Percentiles rank a stretch among this genome's conserved stretches.
Conservation (phyloP, 1,284 basidiomycete species). For the Fomitopsis pinicola region DNA sequence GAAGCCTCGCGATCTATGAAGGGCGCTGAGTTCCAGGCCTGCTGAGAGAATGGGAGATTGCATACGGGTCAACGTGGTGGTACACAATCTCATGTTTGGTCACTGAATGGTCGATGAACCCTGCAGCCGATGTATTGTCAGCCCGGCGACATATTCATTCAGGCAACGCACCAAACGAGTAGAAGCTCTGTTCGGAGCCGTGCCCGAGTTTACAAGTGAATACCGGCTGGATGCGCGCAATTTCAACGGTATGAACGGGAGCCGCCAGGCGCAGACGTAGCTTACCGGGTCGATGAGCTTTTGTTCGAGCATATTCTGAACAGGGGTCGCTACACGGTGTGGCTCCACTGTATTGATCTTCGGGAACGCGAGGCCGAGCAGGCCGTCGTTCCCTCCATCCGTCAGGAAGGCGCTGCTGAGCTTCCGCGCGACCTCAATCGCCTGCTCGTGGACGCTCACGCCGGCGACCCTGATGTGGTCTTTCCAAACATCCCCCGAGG, state of each 20-base stretch:
- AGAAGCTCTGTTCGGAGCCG: constrained; percentile 29
- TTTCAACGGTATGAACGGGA: not conserved
- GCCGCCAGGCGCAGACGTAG: not conserved
- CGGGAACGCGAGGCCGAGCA: constrained; percentile 32
- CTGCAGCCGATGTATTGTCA: constrained; percentile 7
- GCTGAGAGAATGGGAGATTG: constrained; percentile 3
- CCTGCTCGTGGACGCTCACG: constrained; percentile 29
- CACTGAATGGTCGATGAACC: constrained; percentile 27
- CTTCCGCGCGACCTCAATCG: constrained; percentile 32
- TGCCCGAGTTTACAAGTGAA: constrained; percentile 32
- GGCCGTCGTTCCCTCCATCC: constrained; percentile 33
- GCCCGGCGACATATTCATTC: not conserved
- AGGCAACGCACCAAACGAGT: constrained; percentile 28
- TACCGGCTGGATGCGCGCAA: constrained; percentile 16
- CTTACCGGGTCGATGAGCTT: constrained; percentile 24
- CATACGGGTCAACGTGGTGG: constrained; percentile 26
- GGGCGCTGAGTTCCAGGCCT: not conserved
- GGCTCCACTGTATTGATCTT: constrained; percentile 33
- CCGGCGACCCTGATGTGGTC: constrained; percentile 30
- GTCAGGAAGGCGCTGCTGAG: constrained; percentile 32
- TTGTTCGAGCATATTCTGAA: constrained; percentile 34
- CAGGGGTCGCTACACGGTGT: constrained; percentile 29
- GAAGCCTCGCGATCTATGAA: constrained; percentile 28
- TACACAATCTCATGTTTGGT: constrained; percentile 25
- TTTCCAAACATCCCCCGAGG: constrained; percentile 31